Base-by-base conservation (phyloP, 2,329 filamentous ascomycete genomes). In the Paraphoma sp. region DNA sequence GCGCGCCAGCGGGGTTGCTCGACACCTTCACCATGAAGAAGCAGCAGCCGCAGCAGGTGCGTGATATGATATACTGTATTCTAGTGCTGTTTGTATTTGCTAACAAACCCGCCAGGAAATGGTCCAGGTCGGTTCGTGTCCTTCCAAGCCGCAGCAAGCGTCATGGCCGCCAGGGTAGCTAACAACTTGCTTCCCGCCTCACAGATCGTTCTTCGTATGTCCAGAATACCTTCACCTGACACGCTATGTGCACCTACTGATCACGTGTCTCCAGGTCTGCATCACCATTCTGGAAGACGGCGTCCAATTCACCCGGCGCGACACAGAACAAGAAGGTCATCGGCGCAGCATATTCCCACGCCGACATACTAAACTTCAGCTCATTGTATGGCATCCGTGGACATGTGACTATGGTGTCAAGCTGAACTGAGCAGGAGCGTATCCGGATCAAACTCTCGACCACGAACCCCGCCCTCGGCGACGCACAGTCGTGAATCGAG, bases 101-200 rank as follows among this genome's bases (percentile, higher is more conserved):
- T 74, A 57, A 75, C 60, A 53, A 56, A 3, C 17, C 11, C 31
- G 48, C 6, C 83, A 98, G 92, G 95, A 99, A 85, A 99, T 99
- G 95, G 92, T 97, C 69, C 94, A 99, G 90, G 93, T 99, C 83
- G 94, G 95, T 98, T 89, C 85, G 88, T 90, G 66, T 60, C 64
- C 58, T 58, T 61, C 57, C 50, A 57, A 50, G 56, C 51, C 65
- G 59, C 62, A 59, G 40, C 63, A 62, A 57, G 60, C 63, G 60
- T 69, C 68, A 67, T 62, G 47, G 56, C 65, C 67, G 60, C 49
- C 48, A 58, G 62, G 62, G 62, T 60, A 73, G 76, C 78, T 80
- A 76, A 80, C 71, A 50, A 43, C 57, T 65, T 59, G 60, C 59
- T 61, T 59, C 56, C 51, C 60, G 57, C 54, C 56, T 48, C 51